These are phyloP conservation scores for Alternaria sp. DNA, from an alignment of 2,329 filamentous ascomycete species.

Conservation along the genomic window DNA sequence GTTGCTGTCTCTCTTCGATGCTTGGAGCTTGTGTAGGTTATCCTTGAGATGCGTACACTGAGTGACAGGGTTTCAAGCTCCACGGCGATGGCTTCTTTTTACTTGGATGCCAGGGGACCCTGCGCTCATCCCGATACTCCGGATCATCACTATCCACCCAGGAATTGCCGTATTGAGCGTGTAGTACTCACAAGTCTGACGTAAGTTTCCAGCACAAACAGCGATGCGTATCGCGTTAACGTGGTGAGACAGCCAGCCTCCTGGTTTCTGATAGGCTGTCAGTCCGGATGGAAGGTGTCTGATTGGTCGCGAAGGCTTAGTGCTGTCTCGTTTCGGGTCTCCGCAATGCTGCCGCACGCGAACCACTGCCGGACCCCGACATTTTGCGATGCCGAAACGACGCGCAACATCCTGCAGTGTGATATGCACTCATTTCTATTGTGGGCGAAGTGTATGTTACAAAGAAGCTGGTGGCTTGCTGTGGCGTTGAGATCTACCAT, in stretches of 20 bases:
- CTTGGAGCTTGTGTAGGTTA: neutral
- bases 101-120: neutral
- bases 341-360: slow-evolving; percentile 2
- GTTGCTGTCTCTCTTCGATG: neutral
- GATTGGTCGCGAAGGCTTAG: neutral
- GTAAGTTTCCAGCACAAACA: neutral
- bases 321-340: slow-evolving; percentile 4
- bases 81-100: neutral
- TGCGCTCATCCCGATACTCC: neutral
- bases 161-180: neutral
- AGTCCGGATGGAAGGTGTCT: neutral
- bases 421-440: neutral
- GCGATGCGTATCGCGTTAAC: neutral
- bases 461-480: neutral
- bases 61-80: neutral
- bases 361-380: slow-evolving; percentile 1
- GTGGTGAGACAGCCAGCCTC: neutral
- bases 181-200: slow-evolving; percentile 1
- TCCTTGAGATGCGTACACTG: neutral
- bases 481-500: neutral
- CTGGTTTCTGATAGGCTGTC: neutral
- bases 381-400: neutral
- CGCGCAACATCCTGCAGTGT: neutral
- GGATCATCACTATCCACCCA: neutral
- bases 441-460: neutral